Conservation (phyloP, 2,329 filamentous ascomycete genomes). For the Raffaelea arxii region DNA sequence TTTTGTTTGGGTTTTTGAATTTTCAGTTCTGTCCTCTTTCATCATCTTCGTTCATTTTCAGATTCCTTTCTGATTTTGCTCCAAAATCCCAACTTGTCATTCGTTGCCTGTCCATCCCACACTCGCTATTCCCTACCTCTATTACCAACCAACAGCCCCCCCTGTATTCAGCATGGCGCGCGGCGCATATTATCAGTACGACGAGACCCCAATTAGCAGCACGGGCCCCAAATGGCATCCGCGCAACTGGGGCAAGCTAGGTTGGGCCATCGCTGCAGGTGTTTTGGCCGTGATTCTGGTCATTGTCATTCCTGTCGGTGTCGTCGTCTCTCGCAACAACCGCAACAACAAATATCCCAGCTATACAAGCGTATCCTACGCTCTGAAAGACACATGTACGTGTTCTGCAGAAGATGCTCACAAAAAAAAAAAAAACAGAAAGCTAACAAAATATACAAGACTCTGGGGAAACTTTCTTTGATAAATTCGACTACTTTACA, state of each 20-base stretch:
- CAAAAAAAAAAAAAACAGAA: not conserved
- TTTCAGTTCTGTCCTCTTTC: too few species aligned
- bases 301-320: conserved; percentile 35
- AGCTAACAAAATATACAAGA: conserved; percentile 25
- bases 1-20: too few species aligned
- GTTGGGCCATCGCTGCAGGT: conserved; percentile 33
- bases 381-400: conserved; percentile 39
- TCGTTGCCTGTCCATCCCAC: not conserved
- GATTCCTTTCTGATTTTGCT: too few species aligned
- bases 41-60: too few species aligned
- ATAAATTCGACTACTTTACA: conserved; percentile 43
- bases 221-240: conserved; percentile 25
- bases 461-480: conserved; percentile 40
- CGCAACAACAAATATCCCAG: conserved; percentile 34
- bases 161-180: conserved; percentile 9
- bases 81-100: too few species aligned
- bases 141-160: not conserved
- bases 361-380: conserved; percentile 37
- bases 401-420: not conserved
- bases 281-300: conserved; percentile 31
- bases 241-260: conserved; percentile 41
- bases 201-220: conserved; percentile 1
- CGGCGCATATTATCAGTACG: conserved; percentile 3
- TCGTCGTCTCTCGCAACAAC: conserved; percentile 26
- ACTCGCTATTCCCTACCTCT: not conserved